These are phyloP conservation scores for Kluyveromyces wickerhamii DNA, from an alignment of 805 yeast species.

Conservation along the genomic window DNA sequence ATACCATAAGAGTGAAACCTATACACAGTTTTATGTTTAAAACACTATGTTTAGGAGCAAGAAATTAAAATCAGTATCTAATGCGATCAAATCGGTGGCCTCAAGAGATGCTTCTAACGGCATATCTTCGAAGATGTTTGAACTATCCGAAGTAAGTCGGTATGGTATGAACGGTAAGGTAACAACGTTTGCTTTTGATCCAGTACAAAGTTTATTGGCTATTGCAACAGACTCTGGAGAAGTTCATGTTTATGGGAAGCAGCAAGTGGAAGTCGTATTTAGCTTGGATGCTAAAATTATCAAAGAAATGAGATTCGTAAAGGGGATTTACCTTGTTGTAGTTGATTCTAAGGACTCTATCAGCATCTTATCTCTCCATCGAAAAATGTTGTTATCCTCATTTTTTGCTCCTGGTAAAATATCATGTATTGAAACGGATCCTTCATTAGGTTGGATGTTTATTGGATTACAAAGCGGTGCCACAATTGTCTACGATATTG, in stretches of 20 bases:
- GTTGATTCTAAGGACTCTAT: slow-evolving; percentile 55
- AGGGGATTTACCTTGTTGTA: slow-evolving; percentile 75
- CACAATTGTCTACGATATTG: slow-evolving; percentile 69
- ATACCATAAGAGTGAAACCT: too few relatives aligned
- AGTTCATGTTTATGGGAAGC: slow-evolving; percentile 76
- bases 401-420: slow-evolving; percentile 58
- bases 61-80: slow-evolving; percentile 27
- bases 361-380: slow-evolving; percentile 60
- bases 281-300: slow-evolving; percentile 46
- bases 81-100: slow-evolving; percentile 29
- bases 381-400: slow-evolving; percentile 51
- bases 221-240: slow-evolving; percentile 64
- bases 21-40: too few relatives aligned
- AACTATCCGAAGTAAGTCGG: slow-evolving; percentile 26
- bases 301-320: slow-evolving; percentile 53
- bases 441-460: slow-evolving; percentile 79
- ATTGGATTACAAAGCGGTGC: slow-evolving; percentile 76
- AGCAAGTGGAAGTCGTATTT: slow-evolving; percentile 64
- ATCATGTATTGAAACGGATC: slow-evolving; percentile 70
- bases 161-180: slow-evolving; percentile 63
- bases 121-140: slow-evolving; percentile 25
- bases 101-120: slow-evolving; percentile 26
- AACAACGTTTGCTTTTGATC: slow-evolving; percentile 69
- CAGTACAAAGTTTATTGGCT: slow-evolving; percentile 80
- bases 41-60: slow-evolving; percentile 33